These are phyloP conservation scores for Sanghuangporus weigelae DNA, from an alignment of 1,284 basidiomycete species.

Conservation along the genomic window DNA sequence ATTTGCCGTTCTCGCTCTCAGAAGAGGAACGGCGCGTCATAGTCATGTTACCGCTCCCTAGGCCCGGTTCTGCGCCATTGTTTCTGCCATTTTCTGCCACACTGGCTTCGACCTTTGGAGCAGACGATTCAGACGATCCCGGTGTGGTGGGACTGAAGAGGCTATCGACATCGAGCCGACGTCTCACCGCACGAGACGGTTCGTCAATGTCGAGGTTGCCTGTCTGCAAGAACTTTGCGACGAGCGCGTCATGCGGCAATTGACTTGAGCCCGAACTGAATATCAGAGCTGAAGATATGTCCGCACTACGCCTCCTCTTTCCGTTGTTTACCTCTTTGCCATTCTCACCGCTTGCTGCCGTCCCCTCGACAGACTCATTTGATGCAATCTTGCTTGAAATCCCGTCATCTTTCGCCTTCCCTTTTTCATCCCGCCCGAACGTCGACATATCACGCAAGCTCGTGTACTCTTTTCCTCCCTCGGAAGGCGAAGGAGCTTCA, in stretches of 20 bases:
- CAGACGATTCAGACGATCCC: not conserved
- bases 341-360: not conserved
- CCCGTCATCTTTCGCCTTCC: conserved; percentile 45
- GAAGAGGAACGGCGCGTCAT: not conserved
- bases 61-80: too few relatives aligned
- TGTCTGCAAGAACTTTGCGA: conserved; percentile 49
- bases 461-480: conserved; percentile 41
- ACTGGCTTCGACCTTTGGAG: not conserved
- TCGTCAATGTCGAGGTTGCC: conserved; percentile 21
- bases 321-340: not conserved
- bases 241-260: conserved; percentile 34
- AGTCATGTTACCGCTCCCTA: not conserved
- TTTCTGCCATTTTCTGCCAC: too few relatives aligned
- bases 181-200: conserved; percentile 38
- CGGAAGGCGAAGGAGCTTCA: conserved; percentile 40
- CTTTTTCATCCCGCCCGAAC: conserved; percentile 24
- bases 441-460: conserved; percentile 47
- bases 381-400: not conserved
- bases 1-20: not conserved
- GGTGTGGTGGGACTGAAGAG: not conserved
- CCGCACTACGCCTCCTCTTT: conserved; percentile 13
- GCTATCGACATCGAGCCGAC: conserved; percentile 32
- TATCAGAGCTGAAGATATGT: not conserved
- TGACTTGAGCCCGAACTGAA: not conserved
- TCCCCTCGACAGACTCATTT: not conserved